Evolutionary conservation across 1,139 yeast genomes (phyloP).

Genomic region (Groenewaldozyma sp.): DNA sequence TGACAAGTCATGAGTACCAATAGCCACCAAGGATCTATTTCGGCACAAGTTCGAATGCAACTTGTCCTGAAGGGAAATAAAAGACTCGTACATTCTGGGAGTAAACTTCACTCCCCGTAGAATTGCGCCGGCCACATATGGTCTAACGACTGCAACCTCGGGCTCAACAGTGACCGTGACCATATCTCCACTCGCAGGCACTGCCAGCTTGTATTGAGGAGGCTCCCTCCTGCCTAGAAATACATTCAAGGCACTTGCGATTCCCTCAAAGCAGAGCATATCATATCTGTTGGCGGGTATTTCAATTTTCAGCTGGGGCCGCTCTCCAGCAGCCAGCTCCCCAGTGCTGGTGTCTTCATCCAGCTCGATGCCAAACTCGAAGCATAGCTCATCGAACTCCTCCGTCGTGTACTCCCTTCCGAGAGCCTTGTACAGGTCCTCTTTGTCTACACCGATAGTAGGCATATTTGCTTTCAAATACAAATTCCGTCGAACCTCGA

Average conservation of each 20-base stretch:
- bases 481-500: too few species aligned
- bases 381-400: conserved; percentile 95
- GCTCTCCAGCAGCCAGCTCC: conserved; percentile 48
- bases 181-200: conserved; percentile 52
- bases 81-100: conserved; percentile 81
- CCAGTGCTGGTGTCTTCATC: conserved; percentile 68
- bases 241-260: conserved; percentile 88
- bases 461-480: conserved; percentile 79
- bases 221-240: conserved; percentile 61
- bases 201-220: conserved; percentile 56
- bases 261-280: conserved; percentile 96
- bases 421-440: conserved; percentile 73
- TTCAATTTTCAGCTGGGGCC: conserved; percentile 94
- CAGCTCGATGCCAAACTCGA: conserved; percentile 93
- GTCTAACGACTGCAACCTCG: conserved; percentile 68
- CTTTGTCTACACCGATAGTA: conserved; percentile 90
- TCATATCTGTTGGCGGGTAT: conserved; percentile 97
- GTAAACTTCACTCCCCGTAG: conserved; percentile 75
- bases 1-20: conserved; percentile 95
- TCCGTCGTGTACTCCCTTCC: conserved; percentile 78
- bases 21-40: conserved; percentile 93
- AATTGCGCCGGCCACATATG: conserved; percentile 90
- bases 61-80: conserved; percentile 93
- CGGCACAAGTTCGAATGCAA: conserved; percentile 93
- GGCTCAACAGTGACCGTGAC: conserved; percentile 52